Percentiles rank a stretch among this genome's conserved stretches.
phyloP scores from a whole-genome alignment of 1,284 basidiomycete species.

The Lignosus rhinocerotis region DNA sequence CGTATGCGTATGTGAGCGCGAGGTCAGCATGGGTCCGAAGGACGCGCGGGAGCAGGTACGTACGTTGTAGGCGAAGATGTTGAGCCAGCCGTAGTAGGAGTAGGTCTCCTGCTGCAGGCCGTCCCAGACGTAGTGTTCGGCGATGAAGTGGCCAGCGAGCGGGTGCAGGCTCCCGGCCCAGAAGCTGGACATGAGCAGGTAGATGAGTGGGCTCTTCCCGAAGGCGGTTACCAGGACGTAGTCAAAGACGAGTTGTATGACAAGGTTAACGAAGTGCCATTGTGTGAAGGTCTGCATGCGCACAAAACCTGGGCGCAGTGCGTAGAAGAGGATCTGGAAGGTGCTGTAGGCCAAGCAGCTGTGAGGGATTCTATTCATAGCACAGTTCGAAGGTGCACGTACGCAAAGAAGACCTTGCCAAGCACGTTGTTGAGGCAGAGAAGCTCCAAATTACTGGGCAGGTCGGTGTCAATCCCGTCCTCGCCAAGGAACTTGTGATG shows the following conservation, averaged over 20 bases:
- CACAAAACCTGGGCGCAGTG: slow-evolving; percentile 93
- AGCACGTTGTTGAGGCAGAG: slow-evolving; percentile 91
- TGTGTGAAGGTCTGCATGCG: slow-evolving; percentile 78
- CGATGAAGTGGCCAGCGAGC: slow-evolving; percentile 96
- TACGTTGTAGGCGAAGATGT: slow-evolving; percentile 93
- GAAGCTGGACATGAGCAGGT: slow-evolving; percentile 88
- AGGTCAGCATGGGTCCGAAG: too few relatives aligned
- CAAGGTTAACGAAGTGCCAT: slow-evolving; percentile 86
- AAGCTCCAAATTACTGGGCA: slow-evolving; percentile 87
- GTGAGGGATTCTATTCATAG: not conserved
- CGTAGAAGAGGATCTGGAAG: slow-evolving; percentile 98
- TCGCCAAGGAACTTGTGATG: slow-evolving; percentile 96
- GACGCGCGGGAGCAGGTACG: slow-evolving; percentile 30
- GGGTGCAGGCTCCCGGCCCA: slow-evolving; percentile 96
- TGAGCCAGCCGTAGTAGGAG: slow-evolving; percentile 93
- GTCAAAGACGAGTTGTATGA: slow-evolving; percentile 75
- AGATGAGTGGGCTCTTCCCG: slow-evolving; percentile 71
- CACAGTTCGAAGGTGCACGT: slow-evolving; percentile 32
- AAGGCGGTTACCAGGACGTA: slow-evolving; percentile 61
- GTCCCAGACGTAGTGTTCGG: slow-evolving; percentile 95
- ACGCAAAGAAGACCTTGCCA: slow-evolving; percentile 98
- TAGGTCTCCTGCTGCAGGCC: slow-evolving; percentile 92
- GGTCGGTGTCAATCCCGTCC: slow-evolving; percentile 94
- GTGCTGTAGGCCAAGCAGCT: slow-evolving; percentile 52
- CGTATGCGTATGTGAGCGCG: not conserved